phyloP scores from a whole-genome alignment of 2,329 filamentous ascomycete genomes.

The Onygenales sp. region DNA sequence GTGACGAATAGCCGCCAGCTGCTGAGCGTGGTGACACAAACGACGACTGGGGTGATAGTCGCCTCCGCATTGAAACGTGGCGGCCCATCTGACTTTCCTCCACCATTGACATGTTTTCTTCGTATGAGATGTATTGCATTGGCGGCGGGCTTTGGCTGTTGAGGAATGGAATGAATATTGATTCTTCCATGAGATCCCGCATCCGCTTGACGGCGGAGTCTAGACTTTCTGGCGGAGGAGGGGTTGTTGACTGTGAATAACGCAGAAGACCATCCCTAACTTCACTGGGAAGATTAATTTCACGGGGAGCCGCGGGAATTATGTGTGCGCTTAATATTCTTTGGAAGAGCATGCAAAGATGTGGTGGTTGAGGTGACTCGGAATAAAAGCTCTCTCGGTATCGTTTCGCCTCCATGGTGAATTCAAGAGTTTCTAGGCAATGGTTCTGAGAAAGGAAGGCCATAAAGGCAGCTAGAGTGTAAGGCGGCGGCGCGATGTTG shows the following conservation, averaged over 20 bases:
- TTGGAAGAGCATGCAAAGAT: conserved; percentile 74
- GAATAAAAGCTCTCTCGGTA: conserved; percentile 62
- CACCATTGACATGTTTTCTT: conserved; percentile 26
- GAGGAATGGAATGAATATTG: conserved; percentile 83
- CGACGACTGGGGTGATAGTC: conserved; percentile 11
- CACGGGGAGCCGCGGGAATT: conserved; percentile 68
- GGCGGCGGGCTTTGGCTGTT: conserved; percentile 50
- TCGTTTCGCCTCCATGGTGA: conserved; percentile 85
- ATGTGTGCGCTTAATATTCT: conserved; percentile 87
- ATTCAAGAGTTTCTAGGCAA: conserved; percentile 91
- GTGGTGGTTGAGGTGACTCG: conserved; percentile 51
- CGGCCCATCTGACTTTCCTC: conserved; percentile 7
- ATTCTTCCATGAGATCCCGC: conserved; percentile 96
- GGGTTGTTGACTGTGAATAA: conserved; percentile 46
- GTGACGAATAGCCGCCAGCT: conserved; percentile 10
- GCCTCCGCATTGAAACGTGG: conserved; percentile 9
- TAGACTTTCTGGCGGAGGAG: conserved; percentile 67
- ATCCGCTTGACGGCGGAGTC: conserved; percentile 80
- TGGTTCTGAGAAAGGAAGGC: conserved; percentile 95
- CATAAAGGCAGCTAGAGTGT: conserved; percentile 88
- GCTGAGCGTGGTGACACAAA: conserved; percentile 11
- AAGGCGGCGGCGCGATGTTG: conserved; percentile 77
- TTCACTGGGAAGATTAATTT: conserved; percentile 80
- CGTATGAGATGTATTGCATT: conserved; percentile 28
- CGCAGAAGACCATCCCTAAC: conserved; percentile 73